Base-by-base conservation (phyloP, 2,329 filamentous ascomycete species). In the Aspergillus proliferans region DNA sequence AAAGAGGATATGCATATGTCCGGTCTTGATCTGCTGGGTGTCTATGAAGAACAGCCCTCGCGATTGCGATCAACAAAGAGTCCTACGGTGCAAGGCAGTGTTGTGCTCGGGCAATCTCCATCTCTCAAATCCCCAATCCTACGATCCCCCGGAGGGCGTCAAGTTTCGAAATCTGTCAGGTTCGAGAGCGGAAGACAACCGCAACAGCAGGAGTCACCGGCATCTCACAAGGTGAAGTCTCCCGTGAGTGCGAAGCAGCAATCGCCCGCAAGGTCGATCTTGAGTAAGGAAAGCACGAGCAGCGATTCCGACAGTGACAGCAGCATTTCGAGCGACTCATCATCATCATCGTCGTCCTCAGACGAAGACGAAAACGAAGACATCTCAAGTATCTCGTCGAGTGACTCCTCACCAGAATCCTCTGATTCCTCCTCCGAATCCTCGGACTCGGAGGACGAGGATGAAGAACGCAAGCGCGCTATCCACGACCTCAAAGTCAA, bases 1-100 rank as follows among this genome's bases (percentile, higher is more conserved):
- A 64, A 67, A 36, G 64, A 71, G 5, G 74, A 77, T 38, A 70
- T 72, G 49, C 64, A 66, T 41, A 58, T 59, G 6, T 54, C 63
- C 8, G 55, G 61, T 7, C 45, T 58, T 21, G 47, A 54, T 38
- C 59, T 66, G 10, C 52, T 48, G 21, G 53, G 58, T 12, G 48
- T 54, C 9, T 57, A 59, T 9, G 47, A 45, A 3, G 55, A 56
- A 34, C 48, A 50, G 4, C 18, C 8, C 8, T 40, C 38, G 19
- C 38, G 38, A 21, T 19, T 40, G 18, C n/a, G 18, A 40, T 19
- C 19, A 12, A 40, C 38, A 21, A 40, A 21, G 18, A 38, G 6
- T 43, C 3, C 41, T n/a, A 40, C 38, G 5, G n/a, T 36, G 19
- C 38, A 40, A 40, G 41, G 24, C 24, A 22, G n/a, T 21, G 7